Evolutionary conservation across 2,329 filamentous ascomycete genomes (phyloP), one percentile per base, ranked within the genome.

Genomic region (Diaporthe ilicicola): DNA sequence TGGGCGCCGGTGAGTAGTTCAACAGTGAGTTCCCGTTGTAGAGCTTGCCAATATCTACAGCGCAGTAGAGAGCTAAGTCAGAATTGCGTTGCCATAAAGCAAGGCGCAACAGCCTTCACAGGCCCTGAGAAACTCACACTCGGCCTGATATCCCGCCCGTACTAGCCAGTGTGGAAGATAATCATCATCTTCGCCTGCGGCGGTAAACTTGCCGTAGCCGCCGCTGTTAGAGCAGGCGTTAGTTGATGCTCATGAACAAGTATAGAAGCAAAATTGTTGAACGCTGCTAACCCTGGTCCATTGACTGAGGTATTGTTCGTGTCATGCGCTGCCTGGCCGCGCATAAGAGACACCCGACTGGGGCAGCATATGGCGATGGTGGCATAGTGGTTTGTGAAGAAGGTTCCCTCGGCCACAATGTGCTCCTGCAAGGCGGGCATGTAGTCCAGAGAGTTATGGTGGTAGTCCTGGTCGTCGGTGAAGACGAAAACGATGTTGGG

Each of bases 381-480:
- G 73, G 89, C 90, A 70, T 87, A 91, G 76, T 91, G 89, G 50
- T 84, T 84, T 59, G 82, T 82, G 74, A 86, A 91, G 12, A 83
- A 84, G 0, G 87, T 88, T 0, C 89, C 89, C 67, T 89, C 78
- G n/a, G 87, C 81, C 32, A 82, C 80, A 17, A 91, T 78, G 71
- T 89, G 84, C 74, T 88, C 86, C 71, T 87, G 81, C 3, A 90
- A 79, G 9, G 84, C 27, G 9, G 87, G 88, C 78, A 89, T 87
- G 75, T 90, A 91, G 22, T 86, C 82, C 3, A 91, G 74, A 0
- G 89, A 91, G 61, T 88, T 80, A 75, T 92, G 79, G 74, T 89
- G 86, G 4, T 90, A 77, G 76, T 92, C 90, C 77, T 92, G 90
- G 74, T 92, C 90, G 75, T 92, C 90, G 0, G 89, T 90, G 50